Evolutionary conservation across 1,284 basidiomycete genomes (phyloP).

Genomic region (Malassezia brasiliensis): DNA sequence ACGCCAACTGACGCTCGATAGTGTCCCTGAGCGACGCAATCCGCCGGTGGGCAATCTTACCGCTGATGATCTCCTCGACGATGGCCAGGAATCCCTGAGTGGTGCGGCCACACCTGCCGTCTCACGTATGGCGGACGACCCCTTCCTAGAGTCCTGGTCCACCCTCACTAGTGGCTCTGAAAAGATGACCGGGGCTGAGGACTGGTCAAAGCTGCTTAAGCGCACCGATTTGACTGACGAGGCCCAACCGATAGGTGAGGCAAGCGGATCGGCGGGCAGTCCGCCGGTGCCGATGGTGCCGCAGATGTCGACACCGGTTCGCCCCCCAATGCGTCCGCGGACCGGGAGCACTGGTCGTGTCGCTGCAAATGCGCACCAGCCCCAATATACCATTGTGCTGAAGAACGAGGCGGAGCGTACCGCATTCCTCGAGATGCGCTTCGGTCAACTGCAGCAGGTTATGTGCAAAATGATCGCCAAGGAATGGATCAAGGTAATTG

Average conservation of each 20-base stretch:
- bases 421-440: constrained; percentile 42
- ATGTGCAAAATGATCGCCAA: constrained; percentile 54
- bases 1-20: constrained; percentile 23
- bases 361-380: constrained; percentile 4
- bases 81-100: neutral
- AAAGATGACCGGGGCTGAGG: neutral
- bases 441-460: constrained; percentile 51
- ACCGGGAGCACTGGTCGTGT: neutral
- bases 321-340: neutral
- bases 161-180: neutral
- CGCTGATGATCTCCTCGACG: neutral
- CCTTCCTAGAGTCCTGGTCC: constrained; percentile 13
- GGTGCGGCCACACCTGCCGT: neutral
- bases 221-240: neutral
- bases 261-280: neutral
- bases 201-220: constrained; percentile 2
- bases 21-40: neutral
- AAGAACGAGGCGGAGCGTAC: constrained; percentile 25
- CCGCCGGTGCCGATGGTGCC: neutral
- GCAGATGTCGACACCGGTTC: neutral
- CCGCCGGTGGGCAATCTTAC: neutral
- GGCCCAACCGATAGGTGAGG: neutral
- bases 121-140: constrained; percentile 6
- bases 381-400: constrained; percentile 6
- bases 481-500: constrained; percentile 51